Percentiles rank a stretch among this genome's conserved stretches.
Evolutionary conservation across 2,329 filamentous ascomycete species (phyloP).

Genomic region (Alternaria dauci): DNA sequence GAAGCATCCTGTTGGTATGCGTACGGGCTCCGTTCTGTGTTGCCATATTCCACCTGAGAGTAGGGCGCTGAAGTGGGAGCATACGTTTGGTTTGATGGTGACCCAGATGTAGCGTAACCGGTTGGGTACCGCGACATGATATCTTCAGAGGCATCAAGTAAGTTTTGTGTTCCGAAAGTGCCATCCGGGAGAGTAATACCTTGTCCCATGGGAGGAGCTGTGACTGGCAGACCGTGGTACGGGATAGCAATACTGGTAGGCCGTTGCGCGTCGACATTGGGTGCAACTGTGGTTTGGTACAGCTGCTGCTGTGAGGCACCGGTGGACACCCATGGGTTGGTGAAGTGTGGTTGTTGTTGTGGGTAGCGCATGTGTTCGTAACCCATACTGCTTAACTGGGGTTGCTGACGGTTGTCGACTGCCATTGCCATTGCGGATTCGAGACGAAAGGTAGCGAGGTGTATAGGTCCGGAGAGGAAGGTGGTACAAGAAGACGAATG

Average conservation of each 20-base stretch:
- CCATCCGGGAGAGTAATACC: slow-evolving; percentile 71
- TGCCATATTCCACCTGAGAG: slow-evolving; percentile 77
- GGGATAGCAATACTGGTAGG: slow-evolving; percentile 72
- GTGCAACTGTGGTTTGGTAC: slow-evolving; percentile 71
- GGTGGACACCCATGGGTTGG: slow-evolving; percentile 82
- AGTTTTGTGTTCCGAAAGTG: slow-evolving; percentile 69
- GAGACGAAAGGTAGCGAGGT: slow-evolving; percentile 12
- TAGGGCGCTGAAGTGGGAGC: slow-evolving; percentile 74
- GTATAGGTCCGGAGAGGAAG: slow-evolving; percentile 19
- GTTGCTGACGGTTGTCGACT: slow-evolving; percentile 83
- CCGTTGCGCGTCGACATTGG: slow-evolving; percentile 62
- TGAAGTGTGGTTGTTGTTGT: slow-evolving; percentile 73
- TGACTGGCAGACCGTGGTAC: slow-evolving; percentile 77
- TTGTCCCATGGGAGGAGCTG: slow-evolving; percentile 74
- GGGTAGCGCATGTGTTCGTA: slow-evolving; percentile 83
- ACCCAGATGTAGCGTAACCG: slow-evolving; percentile 74
- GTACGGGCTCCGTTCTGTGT: slow-evolving; percentile 61
- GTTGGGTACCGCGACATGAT: slow-evolving; percentile 74
- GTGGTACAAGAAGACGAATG: slow-evolving; percentile 36
- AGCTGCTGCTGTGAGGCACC: slow-evolving; percentile 65
- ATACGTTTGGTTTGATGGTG: slow-evolving; percentile 73
- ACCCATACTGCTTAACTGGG: slow-evolving; percentile 71
- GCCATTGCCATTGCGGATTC: slow-evolving; percentile 82
- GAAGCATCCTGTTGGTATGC: slow-evolving; percentile 64
- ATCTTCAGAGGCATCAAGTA: slow-evolving; percentile 79